Base-by-base conservation (phyloP, 2,329 filamentous ascomycete genomes). In the Phaeophleospora eucalypticola region DNA sequence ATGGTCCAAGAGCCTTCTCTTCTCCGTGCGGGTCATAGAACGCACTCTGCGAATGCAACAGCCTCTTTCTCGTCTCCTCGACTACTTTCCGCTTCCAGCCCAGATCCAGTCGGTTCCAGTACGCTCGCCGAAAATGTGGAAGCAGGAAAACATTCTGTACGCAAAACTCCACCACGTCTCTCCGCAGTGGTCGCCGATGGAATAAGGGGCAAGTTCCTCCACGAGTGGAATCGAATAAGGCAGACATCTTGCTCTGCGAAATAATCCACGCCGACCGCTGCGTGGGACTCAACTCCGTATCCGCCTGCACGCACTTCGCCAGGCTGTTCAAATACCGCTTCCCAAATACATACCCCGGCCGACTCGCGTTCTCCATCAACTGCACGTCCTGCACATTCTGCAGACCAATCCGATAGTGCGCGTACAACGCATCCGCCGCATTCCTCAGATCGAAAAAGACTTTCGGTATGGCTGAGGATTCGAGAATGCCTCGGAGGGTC, bases 391-490 rank as follows among this genome's bases (percentile, higher is more conserved):
- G 49, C 10, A 81, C 57, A 0, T 75, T 72, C 0, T 53, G 48
- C 0, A 82, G 55, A 0, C 46, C 16, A 48, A 83, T 66, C 0
- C 57, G 32, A 51, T 65, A 80, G 33, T 70, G 73, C 37, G 36
- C 58, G 57, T 67, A 78, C 0, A 83, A 60, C 0, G 78, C 78
- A 52, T 81, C 75, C 0, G 79, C 78, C 54, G 81, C 77, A 52
- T 76, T 78, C 2, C 78, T 74, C 12, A 82, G 67, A 49, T 83
- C 79, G 53, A 80, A 82, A 49, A 82, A 70, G 17, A 75, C 72
- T 53, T 82, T 82, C 0, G 65, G 61, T 12, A 75, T 71, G 0
- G 29, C 6, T 0, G 51, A 7, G 0, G 65, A 70, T 58, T 81
- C 72, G 1, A 81, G 59, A 8, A 81, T 68, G 0, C 38, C 39